phyloP scores from a whole-genome alignment of 2,329 filamentous ascomycete genomes.

The Ophiostoma piceae region DNA sequence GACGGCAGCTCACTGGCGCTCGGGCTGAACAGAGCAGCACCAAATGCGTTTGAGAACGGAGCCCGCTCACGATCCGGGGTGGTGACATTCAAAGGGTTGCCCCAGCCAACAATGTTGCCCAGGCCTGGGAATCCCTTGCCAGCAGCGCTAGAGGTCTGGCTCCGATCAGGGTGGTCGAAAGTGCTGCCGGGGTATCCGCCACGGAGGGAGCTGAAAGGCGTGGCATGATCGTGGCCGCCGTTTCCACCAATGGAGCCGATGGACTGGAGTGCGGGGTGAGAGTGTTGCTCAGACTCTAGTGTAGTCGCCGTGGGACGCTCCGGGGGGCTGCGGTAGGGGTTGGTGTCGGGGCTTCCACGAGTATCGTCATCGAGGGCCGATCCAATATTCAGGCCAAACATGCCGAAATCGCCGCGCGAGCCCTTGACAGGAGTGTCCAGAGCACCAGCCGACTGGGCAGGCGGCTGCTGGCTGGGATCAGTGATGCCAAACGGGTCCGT shows the following conservation, averaged over 20 bases:
- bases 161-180: conserved; percentile 76
- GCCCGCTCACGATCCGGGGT: conserved; percentile 63
- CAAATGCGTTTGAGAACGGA: conserved; percentile 58
- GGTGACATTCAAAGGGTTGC: conserved; percentile 53
- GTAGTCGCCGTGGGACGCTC: conserved; percentile 47
- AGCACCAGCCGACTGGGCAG: conserved; percentile 49
- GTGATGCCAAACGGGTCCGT: conserved; percentile 67
- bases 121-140: conserved; percentile 66
- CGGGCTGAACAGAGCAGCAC: conserved; percentile 72
- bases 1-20: conserved; percentile 70
- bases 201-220: conserved; percentile 51
- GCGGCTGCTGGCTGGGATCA: conserved; percentile 51
- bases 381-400: conserved; percentile 55
- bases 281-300: conserved; percentile 34
- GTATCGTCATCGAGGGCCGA: conserved; percentile 60
- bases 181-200: conserved; percentile 39
- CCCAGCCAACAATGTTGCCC: conserved; percentile 58
- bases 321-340: conserved; percentile 88
- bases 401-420: conserved; percentile 55
- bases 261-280: neutral
- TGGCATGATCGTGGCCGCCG: conserved; percentile 39
- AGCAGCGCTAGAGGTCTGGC: conserved; percentile 84
- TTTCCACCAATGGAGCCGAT: conserved; percentile 38
- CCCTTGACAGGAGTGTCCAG: conserved; percentile 54
- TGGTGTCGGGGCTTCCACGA: conserved; percentile 86